A percentile compares a stretch with the other conserved stretches of the same genome.
Evolutionary conservation across 176 grass and related monocot species (phyloP).

Genomic region (Melocanna baccifera): DNA sequence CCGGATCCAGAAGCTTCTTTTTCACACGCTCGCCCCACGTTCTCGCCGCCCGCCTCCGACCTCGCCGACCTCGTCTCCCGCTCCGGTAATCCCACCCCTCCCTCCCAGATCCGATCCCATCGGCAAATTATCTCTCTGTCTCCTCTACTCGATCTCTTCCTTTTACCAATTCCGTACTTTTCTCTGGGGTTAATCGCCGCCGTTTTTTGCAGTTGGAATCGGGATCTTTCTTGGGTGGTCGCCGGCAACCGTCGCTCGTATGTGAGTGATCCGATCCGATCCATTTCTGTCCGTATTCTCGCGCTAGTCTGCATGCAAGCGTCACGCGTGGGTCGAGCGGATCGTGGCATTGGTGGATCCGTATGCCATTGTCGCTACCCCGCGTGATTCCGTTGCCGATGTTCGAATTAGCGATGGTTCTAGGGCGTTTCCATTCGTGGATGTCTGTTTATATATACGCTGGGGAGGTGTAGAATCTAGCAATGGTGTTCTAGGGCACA

Average conservation of each 20-base stretch:
- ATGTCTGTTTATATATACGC: neutral
- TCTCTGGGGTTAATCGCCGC: neutral
- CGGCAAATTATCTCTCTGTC: no score
- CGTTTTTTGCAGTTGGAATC: neutral
- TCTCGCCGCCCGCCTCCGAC: constrained; percentile 13
- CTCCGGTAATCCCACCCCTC: neutral
- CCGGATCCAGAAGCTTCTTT: neutral
- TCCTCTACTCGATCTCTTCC: no score
- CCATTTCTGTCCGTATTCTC: neutral
- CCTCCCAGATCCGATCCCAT: neutral
- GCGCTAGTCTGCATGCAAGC: neutral
- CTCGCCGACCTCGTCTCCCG: constrained; percentile 7
- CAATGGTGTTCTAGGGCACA: neutral
- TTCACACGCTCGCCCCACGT: neutral
- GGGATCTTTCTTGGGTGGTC: neutral
- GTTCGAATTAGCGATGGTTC: neutral
- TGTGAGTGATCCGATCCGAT: constrained; percentile 38
- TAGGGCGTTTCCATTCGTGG: neutral
- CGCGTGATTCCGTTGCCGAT: neutral
- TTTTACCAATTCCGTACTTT: neutral
- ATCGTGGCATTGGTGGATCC: neutral
- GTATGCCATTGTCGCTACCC: neutral
- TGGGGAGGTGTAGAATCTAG: neutral
- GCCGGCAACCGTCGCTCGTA: constrained; percentile 8
- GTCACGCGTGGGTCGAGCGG: neutral